Base-by-base conservation (phyloP, 176 grass and related monocot species). In the Carex cristatella region DNA sequence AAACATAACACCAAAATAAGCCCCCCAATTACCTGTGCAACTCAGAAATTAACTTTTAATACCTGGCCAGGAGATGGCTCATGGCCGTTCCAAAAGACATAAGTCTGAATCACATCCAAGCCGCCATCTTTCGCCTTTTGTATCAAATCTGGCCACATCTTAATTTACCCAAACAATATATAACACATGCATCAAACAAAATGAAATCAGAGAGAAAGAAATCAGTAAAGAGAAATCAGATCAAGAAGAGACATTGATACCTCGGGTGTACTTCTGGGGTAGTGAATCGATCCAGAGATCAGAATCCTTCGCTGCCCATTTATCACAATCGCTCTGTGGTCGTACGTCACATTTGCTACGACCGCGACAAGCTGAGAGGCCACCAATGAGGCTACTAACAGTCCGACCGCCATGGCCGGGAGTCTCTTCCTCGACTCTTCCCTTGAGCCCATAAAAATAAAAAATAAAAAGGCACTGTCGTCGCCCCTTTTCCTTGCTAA, bases 61-160 rank as follows among this genome's bases (percentile, higher is more conserved):
- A 99, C 96, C 91, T 95, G 69, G n/a, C 91, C 91, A n/a, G 88
- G 90, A 70, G 90, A 87, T 59, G 96, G 96, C 71, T 99, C 96
- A 66, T 99, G 96, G 69, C 93, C 96, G 53, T 95, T 99, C 96
- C 96, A 95, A 84, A 99, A 99, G 4, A 99, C 96, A 86, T 99
- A 99, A 11, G 96, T 99, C 91, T 99, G 96, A 85, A 99, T 91
- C 64, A 99, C 93, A 83, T 99, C 96, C 59, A 99, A 91, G 83
- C 96, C 93, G 59, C 96, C 96, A 74, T 95, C 96, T 89, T 99
- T 99, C 42, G 93, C 93, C 81, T 99, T 99, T 81, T 95, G 85
- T 88, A 99, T 95, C 88, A 99, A 92, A 95, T 99, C 93, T 92
- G 91, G 93, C 96, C 96, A 99, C 93, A 99, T 95, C 96, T 99